These are phyloP conservation scores for Gossypium raimondii DNA, from an alignment of 345 rosid genomes.

Conservation along the genomic window DNA sequence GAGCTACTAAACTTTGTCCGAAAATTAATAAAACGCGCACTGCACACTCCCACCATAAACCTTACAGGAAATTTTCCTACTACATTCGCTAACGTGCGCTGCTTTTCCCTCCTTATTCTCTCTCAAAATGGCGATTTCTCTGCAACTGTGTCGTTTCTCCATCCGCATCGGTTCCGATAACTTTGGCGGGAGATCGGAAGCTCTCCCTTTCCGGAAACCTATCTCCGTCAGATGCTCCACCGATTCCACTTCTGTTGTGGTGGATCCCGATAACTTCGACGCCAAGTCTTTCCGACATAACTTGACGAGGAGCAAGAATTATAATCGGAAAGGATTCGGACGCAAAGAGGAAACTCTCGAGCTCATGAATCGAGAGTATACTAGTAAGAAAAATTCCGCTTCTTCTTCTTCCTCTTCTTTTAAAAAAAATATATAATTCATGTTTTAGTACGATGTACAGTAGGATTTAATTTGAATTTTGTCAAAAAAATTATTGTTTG, in stretches of 20 bases:
- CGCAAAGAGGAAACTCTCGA: slow-evolving; percentile 77
- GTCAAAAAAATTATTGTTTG: not conserved
- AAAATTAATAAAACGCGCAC: slow-evolving; percentile 14
- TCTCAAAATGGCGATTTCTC: slow-evolving; percentile 53
- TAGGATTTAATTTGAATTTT: too few relatives aligned
- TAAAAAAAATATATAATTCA: too few relatives aligned
- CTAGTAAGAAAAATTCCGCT: slow-evolving; percentile 39
- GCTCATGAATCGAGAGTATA: slow-evolving; percentile 82
- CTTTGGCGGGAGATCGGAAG: slow-evolving; percentile 24
- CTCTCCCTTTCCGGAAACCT: slow-evolving; percentile 31
- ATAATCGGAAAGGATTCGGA: slow-evolving; percentile 83
- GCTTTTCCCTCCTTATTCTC: not conserved
- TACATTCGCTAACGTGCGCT: slow-evolving; percentile 10
- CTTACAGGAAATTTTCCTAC: not conserved
- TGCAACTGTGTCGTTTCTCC: slow-evolving; percentile 60
- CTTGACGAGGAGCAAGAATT: slow-evolving; percentile 76
- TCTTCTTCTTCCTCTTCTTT: too few relatives aligned
- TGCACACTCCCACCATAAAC: not conserved
- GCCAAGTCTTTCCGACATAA: slow-evolving; percentile 71
- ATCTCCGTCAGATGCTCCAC: slow-evolving; percentile 53
- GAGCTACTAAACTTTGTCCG: too few relatives aligned
- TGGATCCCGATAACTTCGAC: slow-evolving; percentile 63
- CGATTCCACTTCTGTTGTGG: slow-evolving; percentile 37
- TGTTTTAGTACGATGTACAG: too few relatives aligned
- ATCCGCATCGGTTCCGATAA: slow-evolving; percentile 32